Evolutionary conservation across 352 stramenopile species (phyloP).

Genomic region (Globisporangium uncinulatum): DNA sequence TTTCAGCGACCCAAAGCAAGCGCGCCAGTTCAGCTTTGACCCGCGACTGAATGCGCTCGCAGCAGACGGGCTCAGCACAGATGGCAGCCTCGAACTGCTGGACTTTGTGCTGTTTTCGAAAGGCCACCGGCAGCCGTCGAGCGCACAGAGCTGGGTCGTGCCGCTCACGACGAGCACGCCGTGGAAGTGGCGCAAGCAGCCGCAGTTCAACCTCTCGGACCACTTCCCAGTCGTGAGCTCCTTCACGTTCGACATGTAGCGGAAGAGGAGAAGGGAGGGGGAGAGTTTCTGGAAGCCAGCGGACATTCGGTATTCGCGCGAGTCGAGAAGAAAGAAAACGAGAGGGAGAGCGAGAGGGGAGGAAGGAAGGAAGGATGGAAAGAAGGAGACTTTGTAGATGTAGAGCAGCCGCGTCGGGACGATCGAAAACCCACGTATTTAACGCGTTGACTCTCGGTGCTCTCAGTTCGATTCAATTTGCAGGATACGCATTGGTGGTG

Average conservation of each 20-base stretch:
- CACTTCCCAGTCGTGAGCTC: slow-evolving; percentile 70
- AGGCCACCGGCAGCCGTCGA: slow-evolving; percentile 45
- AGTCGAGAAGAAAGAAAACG: too few species aligned
- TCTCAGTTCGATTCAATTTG: too few species aligned
- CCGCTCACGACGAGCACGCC: slow-evolving; percentile 41
- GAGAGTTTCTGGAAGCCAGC: background rate
- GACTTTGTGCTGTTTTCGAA: slow-evolving; percentile 70
- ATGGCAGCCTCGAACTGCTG: slow-evolving; percentile 65
- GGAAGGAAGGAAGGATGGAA: too few species aligned
- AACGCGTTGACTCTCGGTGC: too few species aligned
- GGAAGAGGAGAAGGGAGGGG: background rate
- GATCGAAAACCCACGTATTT: too few species aligned
- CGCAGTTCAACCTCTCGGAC: slow-evolving; percentile 72
- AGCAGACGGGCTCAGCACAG: slow-evolving; percentile 57
- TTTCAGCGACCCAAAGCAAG: slow-evolving; percentile 26
- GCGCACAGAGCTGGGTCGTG: slow-evolving; percentile 53
- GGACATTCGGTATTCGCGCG: too few species aligned
- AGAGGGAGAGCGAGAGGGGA: too few species aligned
- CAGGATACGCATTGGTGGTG: too few species aligned
- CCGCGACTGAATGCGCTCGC: slow-evolving; percentile 60
- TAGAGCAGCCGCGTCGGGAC: too few species aligned
- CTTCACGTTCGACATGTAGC: slow-evolving; percentile 71
- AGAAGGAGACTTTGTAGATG: too few species aligned
- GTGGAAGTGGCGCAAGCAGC: slow-evolving; percentile 55
- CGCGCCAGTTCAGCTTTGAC: slow-evolving; percentile 65